Conservation (phyloP, 1,284 basidiomycete species). For the Laetiporus sulphureus region DNA sequence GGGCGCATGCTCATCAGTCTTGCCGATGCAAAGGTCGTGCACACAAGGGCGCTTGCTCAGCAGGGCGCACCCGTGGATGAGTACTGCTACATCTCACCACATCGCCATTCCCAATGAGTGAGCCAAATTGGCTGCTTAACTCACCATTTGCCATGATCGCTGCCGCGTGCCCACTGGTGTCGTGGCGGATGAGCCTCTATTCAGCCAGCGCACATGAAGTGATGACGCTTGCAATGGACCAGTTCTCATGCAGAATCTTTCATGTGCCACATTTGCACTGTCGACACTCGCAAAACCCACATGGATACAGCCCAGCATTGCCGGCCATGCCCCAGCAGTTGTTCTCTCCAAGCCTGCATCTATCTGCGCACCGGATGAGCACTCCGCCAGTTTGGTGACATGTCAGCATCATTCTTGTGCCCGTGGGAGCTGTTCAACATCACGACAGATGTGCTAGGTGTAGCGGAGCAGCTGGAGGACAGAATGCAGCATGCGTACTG, state of each 20-base stretch:
- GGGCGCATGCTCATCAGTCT: constrained; percentile 54
- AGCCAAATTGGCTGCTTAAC: constrained; percentile 43
- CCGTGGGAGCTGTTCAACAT: constrained; percentile 54
- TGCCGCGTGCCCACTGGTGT: constrained; percentile 42
- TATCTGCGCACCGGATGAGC: not conserved
- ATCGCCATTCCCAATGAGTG: constrained; percentile 25
- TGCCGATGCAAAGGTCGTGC: constrained; percentile 38
- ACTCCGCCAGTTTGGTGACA: constrained; percentile 1
- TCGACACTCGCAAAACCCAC: too few species aligned
- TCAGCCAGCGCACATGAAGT: constrained; percentile 42
- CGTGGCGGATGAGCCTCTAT: constrained; percentile 41
- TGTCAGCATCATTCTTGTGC: constrained; percentile 37
- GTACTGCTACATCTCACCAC: constrained; percentile 13
- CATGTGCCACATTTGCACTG: constrained; percentile 57
- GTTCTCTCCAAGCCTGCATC: constrained; percentile 9
- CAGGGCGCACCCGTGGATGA: not conserved
- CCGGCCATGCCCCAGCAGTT: not conserved
- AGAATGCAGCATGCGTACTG: constrained; percentile 42
- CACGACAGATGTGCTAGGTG: constrained; percentile 50
- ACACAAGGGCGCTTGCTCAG: constrained; percentile 14
- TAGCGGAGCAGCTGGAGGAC: constrained; percentile 45
- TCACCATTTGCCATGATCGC: constrained; percentile 51
- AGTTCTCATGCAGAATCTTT: constrained; percentile 60
- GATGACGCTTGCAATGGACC: constrained; percentile 55
- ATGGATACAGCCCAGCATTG: constrained; percentile 18